Evolutionary conservation across 768 basidiomycete species (phyloP), one percentile per base, ranked within the genome.

Genomic region (Termitomyces sp.): DNA sequence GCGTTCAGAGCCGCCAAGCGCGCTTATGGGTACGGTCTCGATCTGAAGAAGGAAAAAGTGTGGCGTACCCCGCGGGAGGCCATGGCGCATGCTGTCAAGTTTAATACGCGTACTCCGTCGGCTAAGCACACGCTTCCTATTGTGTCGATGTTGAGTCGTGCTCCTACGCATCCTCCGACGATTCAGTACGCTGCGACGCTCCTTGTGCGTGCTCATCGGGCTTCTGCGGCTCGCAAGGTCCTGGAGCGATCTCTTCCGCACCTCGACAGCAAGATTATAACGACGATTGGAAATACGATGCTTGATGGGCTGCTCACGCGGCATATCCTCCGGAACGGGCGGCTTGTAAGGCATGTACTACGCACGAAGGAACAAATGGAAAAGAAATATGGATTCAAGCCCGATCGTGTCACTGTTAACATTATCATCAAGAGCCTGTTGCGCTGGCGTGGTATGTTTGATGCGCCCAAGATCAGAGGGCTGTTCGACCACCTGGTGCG

Each of bases 341-440:
- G 78, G 49, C 71, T 79, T 13, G 71, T 86, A n/a, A 75, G 78
- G 28, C 75, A 74, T 60, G 63, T 80, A 30, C 52, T 80, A 20
- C 68, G 66, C 5, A 70, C 77, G 33, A 75, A 83, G 55, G 68
- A 75, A 38, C 61, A 72, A 13, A 77, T 91, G 33, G 68, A 74
- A 47, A 64, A 70, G 50, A 66, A 74, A 47, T 75, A 77, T 40
- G 77, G 71, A 7, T 89, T 91, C 67, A 67, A 67, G 12, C 82
- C 86, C 9, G 89, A 93, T 68, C 78, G 85, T 10, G 75, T 88
- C 41, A 91, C 91, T 5, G 73, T 82, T 57, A 92, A 93, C 65
- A 82, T 91, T 50, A 54, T 92, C 47, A 59, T 90, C 60, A 86
- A 85, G 67, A 79, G 78, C 8, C 73, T 87, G 61, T 69, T 93